A percentile compares a stretch with the other conserved stretches of the same genome.
phyloP scores from a whole-genome alignment of 2,329 filamentous ascomycete genomes.

The Beauveria varroae region DNA sequence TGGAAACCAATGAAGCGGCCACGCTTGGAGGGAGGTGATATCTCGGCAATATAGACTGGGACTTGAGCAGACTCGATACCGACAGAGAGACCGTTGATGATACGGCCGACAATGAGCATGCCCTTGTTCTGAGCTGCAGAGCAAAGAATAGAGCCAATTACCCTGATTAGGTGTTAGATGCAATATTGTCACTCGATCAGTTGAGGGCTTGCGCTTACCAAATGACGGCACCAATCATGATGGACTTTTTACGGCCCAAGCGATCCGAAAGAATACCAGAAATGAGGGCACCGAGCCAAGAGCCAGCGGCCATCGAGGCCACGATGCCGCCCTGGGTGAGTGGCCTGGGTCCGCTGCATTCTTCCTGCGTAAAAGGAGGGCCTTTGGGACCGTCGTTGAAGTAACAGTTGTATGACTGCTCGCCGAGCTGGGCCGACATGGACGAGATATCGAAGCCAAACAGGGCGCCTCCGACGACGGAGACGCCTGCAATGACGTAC shows the following conservation, averaged over 20 bases:
- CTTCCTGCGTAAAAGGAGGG: constrained; percentile 22
- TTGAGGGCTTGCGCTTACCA: constrained; percentile 33
- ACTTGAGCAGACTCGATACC: constrained; percentile 61
- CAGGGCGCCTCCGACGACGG: constrained; percentile 32
- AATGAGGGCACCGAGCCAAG: constrained; percentile 40
- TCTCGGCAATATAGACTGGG: constrained; percentile 63
- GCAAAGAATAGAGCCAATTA: constrained; percentile 39
- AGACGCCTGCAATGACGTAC: constrained; percentile 27
- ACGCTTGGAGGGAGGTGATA: constrained; percentile 47
- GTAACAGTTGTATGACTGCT: constrained; percentile 30
- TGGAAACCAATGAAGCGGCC: constrained; percentile 63
- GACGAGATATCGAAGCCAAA: constrained; percentile 53
- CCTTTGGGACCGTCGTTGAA: constrained; percentile 29
- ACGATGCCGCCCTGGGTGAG: constrained; percentile 44
- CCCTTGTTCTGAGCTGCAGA: constrained; percentile 39
- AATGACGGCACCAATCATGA: constrained; percentile 42
- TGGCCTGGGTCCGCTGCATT: constrained; percentile 29
- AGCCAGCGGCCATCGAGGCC: constrained; percentile 44
- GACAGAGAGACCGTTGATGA: constrained; percentile 60
- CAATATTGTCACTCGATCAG: neutral
- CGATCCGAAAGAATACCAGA: constrained; percentile 44
- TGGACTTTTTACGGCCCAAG: constrained; percentile 40
- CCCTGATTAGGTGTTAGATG: constrained; percentile 23
- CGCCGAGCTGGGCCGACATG: constrained; percentile 39
- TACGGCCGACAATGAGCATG: constrained; percentile 46